These are phyloP conservation scores for Amaranthus cruentus DNA, from an alignment of 148 eudicot genomes.

Conservation along the genomic window DNA sequence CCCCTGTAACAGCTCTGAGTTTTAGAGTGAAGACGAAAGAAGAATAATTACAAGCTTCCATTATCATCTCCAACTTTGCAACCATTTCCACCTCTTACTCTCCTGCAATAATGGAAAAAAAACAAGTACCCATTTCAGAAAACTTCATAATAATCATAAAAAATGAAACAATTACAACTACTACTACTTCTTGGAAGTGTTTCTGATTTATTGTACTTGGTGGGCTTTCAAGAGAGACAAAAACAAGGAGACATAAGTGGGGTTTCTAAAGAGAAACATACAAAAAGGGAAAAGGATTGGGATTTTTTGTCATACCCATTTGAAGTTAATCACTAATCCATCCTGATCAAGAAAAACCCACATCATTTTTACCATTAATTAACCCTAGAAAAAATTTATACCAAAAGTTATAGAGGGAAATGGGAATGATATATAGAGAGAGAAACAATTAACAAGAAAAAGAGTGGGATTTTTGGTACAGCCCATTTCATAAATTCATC, in stretches of 20 bases:
- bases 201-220: neutral
- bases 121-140: constrained; percentile 16
- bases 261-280: constrained; percentile 5
- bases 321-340: neutral
- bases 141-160: neutral
- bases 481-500: neutral
- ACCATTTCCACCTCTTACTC: constrained; percentile 92
- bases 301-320: constrained; percentile 1
- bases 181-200: neutral
- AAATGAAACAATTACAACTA: constrained; percentile 2
- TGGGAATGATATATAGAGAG: neutral
- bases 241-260: constrained; percentile 1
- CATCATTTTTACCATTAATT: too few species aligned
- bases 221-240: constrained; percentile 14
- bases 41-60: constrained; percentile 85
- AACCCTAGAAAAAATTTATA: too few species aligned
- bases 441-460: neutral
- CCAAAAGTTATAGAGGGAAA: too few species aligned
- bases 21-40: constrained; percentile 14
- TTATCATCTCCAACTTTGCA: constrained; percentile 98
- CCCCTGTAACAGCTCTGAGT: neutral
- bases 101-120: constrained; percentile 51
- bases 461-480: neutral
- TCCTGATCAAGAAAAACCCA: too few species aligned
- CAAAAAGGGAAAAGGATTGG: neutral